Base-by-base conservation (phyloP, 2,329 filamentous ascomycete genomes). In the Ceratocystis huliohia region DNA sequence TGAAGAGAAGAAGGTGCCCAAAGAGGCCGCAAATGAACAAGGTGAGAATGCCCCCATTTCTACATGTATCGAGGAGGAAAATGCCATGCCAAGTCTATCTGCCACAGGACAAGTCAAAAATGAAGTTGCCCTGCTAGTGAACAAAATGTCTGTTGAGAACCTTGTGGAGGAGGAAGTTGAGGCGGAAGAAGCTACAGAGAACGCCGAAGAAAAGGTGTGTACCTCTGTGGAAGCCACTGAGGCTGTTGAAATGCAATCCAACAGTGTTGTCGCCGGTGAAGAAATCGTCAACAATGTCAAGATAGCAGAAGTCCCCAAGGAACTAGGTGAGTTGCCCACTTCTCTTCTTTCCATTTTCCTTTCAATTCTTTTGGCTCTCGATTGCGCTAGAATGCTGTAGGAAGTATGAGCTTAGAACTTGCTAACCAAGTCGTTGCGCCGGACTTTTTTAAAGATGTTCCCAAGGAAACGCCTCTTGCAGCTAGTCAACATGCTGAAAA, bases 11-110 rank as follows among this genome's bases (percentile, higher is more conserved):
- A 28, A 64, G 17, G 28, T 5, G 25, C 5, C 25, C 17, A 46
- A 64, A 17, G 62, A 64, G 46, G 62, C 25, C 22, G 44, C 45
- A 37, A 48, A 30, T 50, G 62, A 64, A 50, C 44, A 53, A 64
- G 62, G 62, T 64, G 62, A 64, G 62, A 64, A 50, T 64, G 28
- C 28, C 62, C 46, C 62, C 20, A 48, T 64, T 22, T 46, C 25
- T 53, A 30, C 25, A 41, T 22, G 45, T 30, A 25, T 61, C 17
- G 45, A 67, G 62, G 62, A 65, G 37, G 62, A 64, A 45, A 59
- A 59, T 3, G 56, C 56, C 56, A 59, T 59, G 56, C 30, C 56
- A 59, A 59, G 56, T 59, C 56, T n/a, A 59, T 59, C 28, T 59
- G 56, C 56, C 15, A 5, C 17, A 15, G 56, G 20, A 30, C 15